Conservation (phyloP, 805 yeast genomes). For the Saccharomycodes ludwigii region DNA sequence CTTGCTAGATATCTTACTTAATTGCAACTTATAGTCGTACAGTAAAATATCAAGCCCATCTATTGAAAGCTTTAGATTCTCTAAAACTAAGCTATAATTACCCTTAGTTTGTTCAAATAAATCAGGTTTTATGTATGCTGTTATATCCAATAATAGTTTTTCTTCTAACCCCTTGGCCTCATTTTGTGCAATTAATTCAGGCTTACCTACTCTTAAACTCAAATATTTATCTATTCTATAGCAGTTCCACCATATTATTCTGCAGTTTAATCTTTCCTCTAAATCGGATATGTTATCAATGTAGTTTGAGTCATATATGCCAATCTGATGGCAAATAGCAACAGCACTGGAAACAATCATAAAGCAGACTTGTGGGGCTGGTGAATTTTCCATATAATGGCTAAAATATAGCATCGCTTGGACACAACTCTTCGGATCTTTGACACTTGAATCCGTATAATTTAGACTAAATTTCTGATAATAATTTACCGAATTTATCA, state of each 20-base stretch:
- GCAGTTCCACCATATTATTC: background rate
- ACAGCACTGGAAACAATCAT: slow-evolving; percentile 3
- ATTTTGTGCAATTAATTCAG: background rate
- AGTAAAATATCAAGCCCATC: no score
- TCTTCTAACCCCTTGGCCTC: no score
- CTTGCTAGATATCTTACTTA: no score
- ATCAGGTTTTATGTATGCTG: no score
- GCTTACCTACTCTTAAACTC: background rate
- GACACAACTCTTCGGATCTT: background rate
- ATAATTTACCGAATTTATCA: slow-evolving; percentile 1
- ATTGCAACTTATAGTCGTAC: no score
- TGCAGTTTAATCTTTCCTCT: background rate
- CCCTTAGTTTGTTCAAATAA: no score
- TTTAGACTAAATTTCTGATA: slow-evolving; percentile 2
- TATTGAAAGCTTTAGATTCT: no score
- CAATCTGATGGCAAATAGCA: slow-evolving; percentile 1
- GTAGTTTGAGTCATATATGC: slow-evolving; percentile 2
- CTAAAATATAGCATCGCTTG: slow-evolving; percentile 1
- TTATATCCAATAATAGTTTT: no score
- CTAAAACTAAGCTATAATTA: no score
- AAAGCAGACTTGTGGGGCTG: slow-evolving; percentile 2
- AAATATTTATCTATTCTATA: background rate
- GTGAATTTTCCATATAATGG: slow-evolving; percentile 4
- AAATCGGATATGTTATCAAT: background rate
- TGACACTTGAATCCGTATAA: background rate